Conservation (phyloP, 495 filamentous ascomycete genomes). For the Symbiotaphrina buchneri region DNA sequence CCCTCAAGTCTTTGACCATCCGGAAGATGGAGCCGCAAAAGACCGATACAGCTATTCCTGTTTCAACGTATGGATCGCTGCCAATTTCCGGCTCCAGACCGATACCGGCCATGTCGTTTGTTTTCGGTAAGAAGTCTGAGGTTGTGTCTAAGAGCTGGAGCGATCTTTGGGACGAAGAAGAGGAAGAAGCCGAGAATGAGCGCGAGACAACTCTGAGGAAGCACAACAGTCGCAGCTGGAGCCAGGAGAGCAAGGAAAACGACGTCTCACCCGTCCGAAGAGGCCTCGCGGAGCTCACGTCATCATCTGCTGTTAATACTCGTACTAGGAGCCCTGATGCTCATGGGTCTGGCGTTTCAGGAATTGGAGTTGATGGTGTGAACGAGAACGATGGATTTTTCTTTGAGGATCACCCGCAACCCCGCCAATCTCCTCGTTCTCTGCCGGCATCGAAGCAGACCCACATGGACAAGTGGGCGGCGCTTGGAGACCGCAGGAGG, state of each 20-base stretch:
- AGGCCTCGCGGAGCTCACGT: constrained; percentile 23
- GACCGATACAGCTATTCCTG: constrained; percentile 14
- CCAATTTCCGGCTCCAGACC: constrained; percentile 12
- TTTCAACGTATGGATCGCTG: constrained; percentile 6
- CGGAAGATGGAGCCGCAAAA: constrained; percentile 15
- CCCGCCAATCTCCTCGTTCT: constrained; percentile 23
- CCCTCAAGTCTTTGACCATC: constrained; percentile 33
- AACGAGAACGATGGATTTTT: constrained; percentile 41
- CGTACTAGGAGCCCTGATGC: constrained; percentile 7
- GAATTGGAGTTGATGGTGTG: constrained; percentile 26
- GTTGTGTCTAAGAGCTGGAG: constrained; percentile 91
- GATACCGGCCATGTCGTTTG: constrained; percentile 42
- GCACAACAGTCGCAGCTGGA: constrained; percentile 61
- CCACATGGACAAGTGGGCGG: constrained; percentile 67
- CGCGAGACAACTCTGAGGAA: too few relatives aligned
- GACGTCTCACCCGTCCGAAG: constrained; percentile 15
- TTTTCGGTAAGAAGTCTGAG: constrained; percentile 55
- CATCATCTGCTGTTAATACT: constrained; percentile 26
- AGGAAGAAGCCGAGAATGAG: constrained; percentile 39
- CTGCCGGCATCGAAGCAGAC: constrained; percentile 23
- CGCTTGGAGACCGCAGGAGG: constrained; percentile 58
- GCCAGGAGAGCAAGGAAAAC: constrained; percentile 40
- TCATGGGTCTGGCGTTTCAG: constrained; percentile 2
- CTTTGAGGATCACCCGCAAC: constrained; percentile 34
- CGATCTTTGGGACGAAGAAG: constrained; percentile 86